These are phyloP conservation scores for Neurospora sp. DNA, from an alignment of 495 filamentous ascomycete genomes.

Conservation along the genomic window DNA sequence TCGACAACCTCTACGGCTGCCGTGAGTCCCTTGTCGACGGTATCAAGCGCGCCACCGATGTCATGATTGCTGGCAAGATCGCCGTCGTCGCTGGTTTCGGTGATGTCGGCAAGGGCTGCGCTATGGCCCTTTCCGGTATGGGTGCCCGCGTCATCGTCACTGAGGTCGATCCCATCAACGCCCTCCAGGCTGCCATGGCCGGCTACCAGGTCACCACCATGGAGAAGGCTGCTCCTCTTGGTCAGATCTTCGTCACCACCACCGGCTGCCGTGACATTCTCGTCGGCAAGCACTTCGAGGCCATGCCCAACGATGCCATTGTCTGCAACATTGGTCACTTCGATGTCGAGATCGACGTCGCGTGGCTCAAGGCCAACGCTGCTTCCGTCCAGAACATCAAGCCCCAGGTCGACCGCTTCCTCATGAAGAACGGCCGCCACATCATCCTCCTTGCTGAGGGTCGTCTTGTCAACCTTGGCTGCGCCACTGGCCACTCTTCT, in stretches of 20 bases:
- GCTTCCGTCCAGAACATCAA: conserved; percentile 96
- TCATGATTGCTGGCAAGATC: conserved; percentile 99
- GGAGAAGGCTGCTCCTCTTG: conserved; percentile 79
- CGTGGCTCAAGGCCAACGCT: conserved; percentile 94
- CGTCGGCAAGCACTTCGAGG: conserved; percentile 83
- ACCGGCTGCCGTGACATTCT: conserved; percentile 98
- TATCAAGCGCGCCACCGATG: conserved; percentile 99
- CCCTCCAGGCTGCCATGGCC: conserved; percentile 94
- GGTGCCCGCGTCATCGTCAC: conserved; percentile 95
- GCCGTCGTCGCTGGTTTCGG: conserved; percentile 95
- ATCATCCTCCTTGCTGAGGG: conserved; percentile 98
- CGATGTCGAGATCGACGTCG: conserved; percentile 99
- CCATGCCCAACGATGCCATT: conserved; percentile 96
- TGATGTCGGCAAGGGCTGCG: conserved; percentile 99
- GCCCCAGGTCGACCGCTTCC: conserved; percentile 97
- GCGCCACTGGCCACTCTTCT: conserved; percentile 96
- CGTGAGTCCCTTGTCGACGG: conserved; percentile 96
- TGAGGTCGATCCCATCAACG: conserved; percentile 99
- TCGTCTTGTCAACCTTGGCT: conserved; percentile 97
- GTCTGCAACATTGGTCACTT: conserved; percentile 99
- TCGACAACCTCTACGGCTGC: conserved; percentile 99
- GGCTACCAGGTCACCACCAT: conserved; percentile 95
- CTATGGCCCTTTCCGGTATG: conserved; percentile 89
- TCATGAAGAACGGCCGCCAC: conserved; percentile 87
- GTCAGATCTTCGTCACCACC: conserved; percentile 99